Evolutionary conservation across 1,139 yeast species (phyloP).

Genomic region (Taphrina populina): DNA sequence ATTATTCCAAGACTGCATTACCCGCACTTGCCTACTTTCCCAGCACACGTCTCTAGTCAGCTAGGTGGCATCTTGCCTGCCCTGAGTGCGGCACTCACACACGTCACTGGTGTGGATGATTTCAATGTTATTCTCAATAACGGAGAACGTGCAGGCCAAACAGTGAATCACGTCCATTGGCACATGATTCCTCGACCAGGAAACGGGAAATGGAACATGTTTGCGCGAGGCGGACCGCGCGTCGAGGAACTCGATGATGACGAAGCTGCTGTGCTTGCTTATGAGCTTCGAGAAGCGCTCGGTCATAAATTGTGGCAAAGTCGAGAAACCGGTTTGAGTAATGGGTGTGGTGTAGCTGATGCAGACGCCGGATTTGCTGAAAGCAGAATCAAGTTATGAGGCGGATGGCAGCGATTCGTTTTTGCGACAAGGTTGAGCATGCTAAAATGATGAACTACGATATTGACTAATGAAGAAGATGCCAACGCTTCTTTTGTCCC

Average conservation of each 20-base stretch:
- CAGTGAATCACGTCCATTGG: conserved; percentile 91
- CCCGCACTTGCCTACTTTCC: conserved; percentile 83
- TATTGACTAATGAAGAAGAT: too few species aligned
- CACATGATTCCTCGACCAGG: conserved; percentile 88
- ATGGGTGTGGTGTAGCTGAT: too few species aligned
- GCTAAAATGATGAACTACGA: too few species aligned
- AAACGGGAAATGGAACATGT: conserved; percentile 41
- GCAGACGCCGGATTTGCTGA: too few species aligned
- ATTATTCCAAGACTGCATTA: conserved; percentile 62
- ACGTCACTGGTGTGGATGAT: conserved; percentile 68
- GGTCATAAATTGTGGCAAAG: conserved; percentile 16
- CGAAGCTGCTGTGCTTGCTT: conserved; percentile 22
- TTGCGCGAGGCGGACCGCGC: conserved; percentile 11
- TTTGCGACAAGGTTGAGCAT: too few species aligned
- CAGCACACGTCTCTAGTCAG: conserved; percentile 64
- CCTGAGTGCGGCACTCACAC: conserved; percentile 70
- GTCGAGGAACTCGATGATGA: conserved; percentile 25
- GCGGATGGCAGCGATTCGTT: too few species aligned
- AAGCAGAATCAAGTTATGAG: too few species aligned
- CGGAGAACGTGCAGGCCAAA: conserved; percentile 88
- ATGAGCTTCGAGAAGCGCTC: conserved; percentile 11
- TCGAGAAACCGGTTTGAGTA: neutral
- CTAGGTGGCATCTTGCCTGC: conserved; percentile 80
- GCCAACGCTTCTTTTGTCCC: too few species aligned
- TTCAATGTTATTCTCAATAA: conserved; percentile 85